Evolutionary conservation across 352 stramenopile species (phyloP).

Genomic region (Pythium rishiriense): DNA sequence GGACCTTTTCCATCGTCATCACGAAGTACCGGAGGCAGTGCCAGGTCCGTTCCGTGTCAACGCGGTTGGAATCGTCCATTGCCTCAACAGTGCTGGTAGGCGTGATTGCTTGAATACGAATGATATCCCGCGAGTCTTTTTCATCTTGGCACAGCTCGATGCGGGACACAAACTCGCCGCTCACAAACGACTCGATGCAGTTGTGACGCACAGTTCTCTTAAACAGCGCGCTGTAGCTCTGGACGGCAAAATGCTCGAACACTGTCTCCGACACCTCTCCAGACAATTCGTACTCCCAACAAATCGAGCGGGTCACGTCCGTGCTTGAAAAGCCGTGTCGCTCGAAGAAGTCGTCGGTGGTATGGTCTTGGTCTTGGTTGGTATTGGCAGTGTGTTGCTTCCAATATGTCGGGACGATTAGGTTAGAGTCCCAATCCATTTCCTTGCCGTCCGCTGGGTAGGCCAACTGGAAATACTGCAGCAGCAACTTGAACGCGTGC

Average conservation of each 20-base stretch:
- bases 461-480: constrained; percentile 27
- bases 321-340: constrained; percentile 6
- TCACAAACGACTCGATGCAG: constrained; percentile 22
- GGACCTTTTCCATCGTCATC: constrained; percentile 25
- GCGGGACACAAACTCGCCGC: constrained; percentile 12
- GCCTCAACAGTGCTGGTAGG: background rate
- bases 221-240: constrained; percentile 21
- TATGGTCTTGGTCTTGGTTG: background rate
- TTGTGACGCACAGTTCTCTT: constrained; percentile 7
- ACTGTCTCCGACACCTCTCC: constrained; percentile 22
- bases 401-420: constrained; percentile 30
- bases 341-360: constrained; percentile 1
- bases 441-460: constrained; percentile 18
- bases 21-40: constrained; percentile 19
- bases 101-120: constrained; percentile 14
- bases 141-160: constrained; percentile 15
- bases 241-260: constrained; percentile 30
- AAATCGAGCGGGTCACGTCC: constrained; percentile 2
- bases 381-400: background rate
- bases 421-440: constrained; percentile 25
- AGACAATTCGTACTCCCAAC: constrained; percentile 27
- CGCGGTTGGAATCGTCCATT: background rate
- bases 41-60: background rate
- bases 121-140: constrained; percentile 3
- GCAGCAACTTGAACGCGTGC: constrained; percentile 23